A percentile compares a stretch with the other conserved stretches of the same genome.
phyloP scores from a whole-genome alignment of 345 rosid species.

The Lepidium sativum region DNA sequence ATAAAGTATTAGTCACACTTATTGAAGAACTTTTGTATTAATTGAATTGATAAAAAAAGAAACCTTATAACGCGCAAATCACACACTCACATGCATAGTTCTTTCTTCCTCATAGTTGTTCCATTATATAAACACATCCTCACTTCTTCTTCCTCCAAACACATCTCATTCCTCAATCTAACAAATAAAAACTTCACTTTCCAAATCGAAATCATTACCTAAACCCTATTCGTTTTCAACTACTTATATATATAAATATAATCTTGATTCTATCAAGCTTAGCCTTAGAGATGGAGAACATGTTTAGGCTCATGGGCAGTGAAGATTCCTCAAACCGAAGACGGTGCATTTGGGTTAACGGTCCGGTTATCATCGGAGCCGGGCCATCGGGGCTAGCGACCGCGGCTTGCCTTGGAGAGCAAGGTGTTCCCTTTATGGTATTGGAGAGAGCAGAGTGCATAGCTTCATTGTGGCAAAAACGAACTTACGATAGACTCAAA shows the following conservation, averaged over 20 bases:
- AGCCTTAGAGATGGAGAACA: slow-evolving; percentile 33
- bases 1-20: slow-evolving; percentile 17
- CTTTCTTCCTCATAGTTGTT: slow-evolving; percentile 13
- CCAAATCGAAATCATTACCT: not conserved
- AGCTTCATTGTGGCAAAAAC: slow-evolving; percentile 77
- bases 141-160: slow-evolving; percentile 18
- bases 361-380: slow-evolving; percentile 75
- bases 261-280: not conserved
- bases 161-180: slow-evolving; percentile 4
- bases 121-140: slow-evolving; percentile 16
- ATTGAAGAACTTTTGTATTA: slow-evolving; percentile 16
- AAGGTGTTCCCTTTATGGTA: slow-evolving; percentile 60
- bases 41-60: not conserved
- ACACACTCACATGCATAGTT: slow-evolving; percentile 23
- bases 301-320: slow-evolving; percentile 36
- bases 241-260: not conserved
- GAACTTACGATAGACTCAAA: slow-evolving; percentile 68
- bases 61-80: slow-evolving; percentile 21
- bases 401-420: slow-evolving; percentile 66
- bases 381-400: slow-evolving; percentile 85
- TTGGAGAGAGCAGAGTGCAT: slow-evolving; percentile 76
- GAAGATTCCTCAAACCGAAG: slow-evolving; percentile 31
- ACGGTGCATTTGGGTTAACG: slow-evolving; percentile 55
- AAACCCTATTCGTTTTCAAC: not conserved
- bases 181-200: not conserved